These are phyloP conservation scores for Artemisia argyi DNA, from an alignment of 129 eudicot genomes.

Conservation along the genomic window DNA sequence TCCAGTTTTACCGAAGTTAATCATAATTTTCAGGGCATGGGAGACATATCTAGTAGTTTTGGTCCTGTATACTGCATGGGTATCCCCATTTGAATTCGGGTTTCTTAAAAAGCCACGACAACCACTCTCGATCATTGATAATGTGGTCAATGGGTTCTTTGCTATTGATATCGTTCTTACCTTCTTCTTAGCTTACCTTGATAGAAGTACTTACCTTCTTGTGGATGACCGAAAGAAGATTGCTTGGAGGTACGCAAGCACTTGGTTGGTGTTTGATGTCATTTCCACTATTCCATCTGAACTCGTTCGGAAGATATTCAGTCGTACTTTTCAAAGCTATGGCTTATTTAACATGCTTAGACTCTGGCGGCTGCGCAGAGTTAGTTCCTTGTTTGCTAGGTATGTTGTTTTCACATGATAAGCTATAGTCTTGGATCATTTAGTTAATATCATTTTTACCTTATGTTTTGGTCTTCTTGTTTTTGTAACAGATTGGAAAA, in stretches of 20 bases:
- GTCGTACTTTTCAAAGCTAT: slow-evolving; percentile 50
- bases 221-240: slow-evolving; percentile 71
- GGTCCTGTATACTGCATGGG: slow-evolving; percentile 87
- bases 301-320: slow-evolving; percentile 53
- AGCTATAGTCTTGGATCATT: background rate
- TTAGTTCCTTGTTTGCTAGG: slow-evolving; percentile 78
- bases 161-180: slow-evolving; percentile 76
- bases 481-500: slow-evolving; percentile 74
- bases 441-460: background rate
- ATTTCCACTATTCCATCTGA: slow-evolving; percentile 89
- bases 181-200: slow-evolving; percentile 85
- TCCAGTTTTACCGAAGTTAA: background rate
- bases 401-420: slow-evolving; percentile 19
- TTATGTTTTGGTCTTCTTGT: slow-evolving; percentile 16
- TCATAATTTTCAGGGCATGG: slow-evolving; percentile 63
- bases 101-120: slow-evolving; percentile 50
- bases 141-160: slow-evolving; percentile 77
- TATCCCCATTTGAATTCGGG: slow-evolving; percentile 84
- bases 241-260: slow-evolving; percentile 69
- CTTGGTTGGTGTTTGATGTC: slow-evolving; percentile 79
- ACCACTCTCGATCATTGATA: slow-evolving; percentile 62
- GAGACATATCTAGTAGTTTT: slow-evolving; percentile 63
- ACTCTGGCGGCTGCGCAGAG: slow-evolving; percentile 96
- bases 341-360: slow-evolving; percentile 92
- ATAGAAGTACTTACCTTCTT: slow-evolving; percentile 63